Base-by-base conservation (phyloP, 305 asterid genomes). In the Nicotiana rustica region DNA sequence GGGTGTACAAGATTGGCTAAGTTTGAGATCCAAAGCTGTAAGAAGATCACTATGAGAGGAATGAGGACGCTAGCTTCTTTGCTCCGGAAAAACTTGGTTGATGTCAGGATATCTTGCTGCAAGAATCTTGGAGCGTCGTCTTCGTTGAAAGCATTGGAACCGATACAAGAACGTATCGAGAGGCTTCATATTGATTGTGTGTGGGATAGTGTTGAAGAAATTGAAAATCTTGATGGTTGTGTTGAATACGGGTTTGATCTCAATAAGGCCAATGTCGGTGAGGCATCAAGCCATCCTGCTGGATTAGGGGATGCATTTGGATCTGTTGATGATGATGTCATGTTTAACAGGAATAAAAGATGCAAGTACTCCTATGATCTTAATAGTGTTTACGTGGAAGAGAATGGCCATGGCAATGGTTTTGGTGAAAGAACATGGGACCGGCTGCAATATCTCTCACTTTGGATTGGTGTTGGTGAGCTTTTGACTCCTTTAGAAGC, bases 381-480 rank as follows among this genome's bases (percentile, higher is more conserved):
- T 77, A 88, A 91, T 78, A 84, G 88, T 38, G 67, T 86, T 59
- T 82, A 73, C 17, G 10, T 76, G 67, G 91, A 82, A 19, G 69
- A 80, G 33, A 90, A 85, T 60, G 78, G 79, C 55, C 82, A 86
- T 35, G 82, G 75, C 31, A 84, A 78, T 36, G 82, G 70, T 6
- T 78, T 36, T 35, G 84, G 65, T 0, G 89, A 29, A 81, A 88
- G 79, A 83, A 85, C 92, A 44, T 95, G 99, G 99, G 93, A 87
- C 44, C 86, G 62, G 52, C 89, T 95, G 81, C 87, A 87, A 25
- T 81, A 81, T 9, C 93, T 95, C 56, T 94, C 98, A 0, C 91
- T 95, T 0, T 95, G 99, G 97, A 88, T 93, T 35, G 85, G 92
- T 1, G 99, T 94, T 0, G 98, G 97, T 49, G 93, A 91, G 89